These are phyloP conservation scores for Pseudomicrostroma phylloplanum DNA, from an alignment of 1,284 basidiomycete species.

Conservation along the genomic window DNA sequence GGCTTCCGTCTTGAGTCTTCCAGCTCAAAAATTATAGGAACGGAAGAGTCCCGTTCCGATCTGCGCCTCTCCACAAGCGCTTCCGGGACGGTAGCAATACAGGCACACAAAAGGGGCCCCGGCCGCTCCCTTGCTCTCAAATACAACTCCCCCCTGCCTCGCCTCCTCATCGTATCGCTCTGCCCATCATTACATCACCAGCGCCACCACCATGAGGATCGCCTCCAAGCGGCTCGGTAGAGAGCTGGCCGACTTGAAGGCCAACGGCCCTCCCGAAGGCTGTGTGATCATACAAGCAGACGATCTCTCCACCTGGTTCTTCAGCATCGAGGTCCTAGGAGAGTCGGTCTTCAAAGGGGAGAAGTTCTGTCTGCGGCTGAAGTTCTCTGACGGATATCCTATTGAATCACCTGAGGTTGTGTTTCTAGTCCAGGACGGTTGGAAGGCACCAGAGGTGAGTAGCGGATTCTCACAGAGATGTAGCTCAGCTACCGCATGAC, in stretches of 20 bases:
- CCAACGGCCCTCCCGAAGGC: conserved; percentile 28
- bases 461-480: too few species aligned
- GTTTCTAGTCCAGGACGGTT: conserved; percentile 41
- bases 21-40: not conserved
- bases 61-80: too few species aligned
- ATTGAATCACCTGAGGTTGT: conserved; percentile 48
- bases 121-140: too few species aligned
- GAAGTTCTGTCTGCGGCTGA: conserved; percentile 42
- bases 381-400: conserved; percentile 41
- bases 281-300: conserved; percentile 31
- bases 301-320: conserved; percentile 34
- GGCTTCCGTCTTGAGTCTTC: too few species aligned
- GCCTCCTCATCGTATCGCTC: too few species aligned
- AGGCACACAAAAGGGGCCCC: too few species aligned
- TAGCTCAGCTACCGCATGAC: too few species aligned
- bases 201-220: conserved; percentile 21
- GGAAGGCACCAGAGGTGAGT: conserved; percentile 24
- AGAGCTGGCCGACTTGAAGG: conserved; percentile 31
- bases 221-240: conserved; percentile 29
- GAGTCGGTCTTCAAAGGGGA: conserved; percentile 36
- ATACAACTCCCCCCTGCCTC: conserved; percentile 4
- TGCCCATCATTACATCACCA: too few species aligned
- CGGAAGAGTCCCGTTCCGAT: too few species aligned
- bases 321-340: conserved; percentile 30
- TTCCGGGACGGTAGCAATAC: too few species aligned